phyloP scores from a whole-genome alignment of 129 eudicot genomes.

The Flaveria sonorensis region DNA sequence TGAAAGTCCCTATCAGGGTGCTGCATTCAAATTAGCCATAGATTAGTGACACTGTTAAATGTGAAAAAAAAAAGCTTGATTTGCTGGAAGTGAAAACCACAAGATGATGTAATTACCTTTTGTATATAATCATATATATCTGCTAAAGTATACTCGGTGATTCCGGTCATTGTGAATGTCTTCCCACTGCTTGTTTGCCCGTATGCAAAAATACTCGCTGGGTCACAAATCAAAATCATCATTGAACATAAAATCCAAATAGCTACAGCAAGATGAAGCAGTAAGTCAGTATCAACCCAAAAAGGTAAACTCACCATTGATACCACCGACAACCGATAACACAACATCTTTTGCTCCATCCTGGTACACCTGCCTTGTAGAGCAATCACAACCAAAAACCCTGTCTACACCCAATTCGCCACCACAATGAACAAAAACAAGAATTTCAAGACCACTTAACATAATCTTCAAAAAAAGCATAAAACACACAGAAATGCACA shows the following conservation, averaged over 20 bases:
- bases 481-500: not conserved
- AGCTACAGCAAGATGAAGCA: slow-evolving; percentile 19
- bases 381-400: slow-evolving; percentile 75
- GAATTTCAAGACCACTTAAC: not conserved
- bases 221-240: not conserved
- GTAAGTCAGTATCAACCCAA: not conserved
- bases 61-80: not conserved
- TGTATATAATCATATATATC: slow-evolving; percentile 84
- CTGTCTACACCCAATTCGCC: slow-evolving; percentile 52
- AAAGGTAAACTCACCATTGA: slow-evolving; percentile 72
- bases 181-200: slow-evolving; percentile 99
- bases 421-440: slow-evolving; percentile 10
- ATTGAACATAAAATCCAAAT: slow-evolving; percentile 2
- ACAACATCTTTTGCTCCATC: slow-evolving; percentile 93
- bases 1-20: slow-evolving; percentile 82
- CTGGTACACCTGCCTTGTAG: slow-evolving; percentile 88
- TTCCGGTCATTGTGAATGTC: slow-evolving; percentile 95
- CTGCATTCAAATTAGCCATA: slow-evolving; percentile 44
- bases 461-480: not conserved
- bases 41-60: slow-evolving; percentile 18
- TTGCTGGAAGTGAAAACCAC: not conserved
- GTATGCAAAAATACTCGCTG: slow-evolving; percentile 95
- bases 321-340: slow-evolving; percentile 80
- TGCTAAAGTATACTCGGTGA: slow-evolving; percentile 82
- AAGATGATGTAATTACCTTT: slow-evolving; percentile 59